phyloP scores from a whole-genome alignment of 805 yeast genomes.

The Ogataea ramenticola region DNA sequence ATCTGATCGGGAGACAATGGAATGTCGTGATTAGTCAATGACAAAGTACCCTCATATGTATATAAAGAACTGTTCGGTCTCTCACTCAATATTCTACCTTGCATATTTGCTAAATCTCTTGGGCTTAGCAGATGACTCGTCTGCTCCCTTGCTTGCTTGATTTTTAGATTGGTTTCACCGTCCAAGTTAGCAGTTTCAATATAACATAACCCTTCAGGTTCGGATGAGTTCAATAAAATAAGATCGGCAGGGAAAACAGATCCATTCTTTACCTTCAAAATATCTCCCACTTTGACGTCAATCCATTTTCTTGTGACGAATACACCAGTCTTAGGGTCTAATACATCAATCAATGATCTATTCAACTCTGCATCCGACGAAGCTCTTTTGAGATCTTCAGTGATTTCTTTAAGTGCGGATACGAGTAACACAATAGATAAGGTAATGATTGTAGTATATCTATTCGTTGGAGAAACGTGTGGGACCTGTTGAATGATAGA shows the following conservation, averaged over 20 bases:
- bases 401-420: slow-evolving; percentile 85
- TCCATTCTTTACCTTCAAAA: slow-evolving; percentile 75
- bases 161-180: slow-evolving; percentile 95
- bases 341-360: slow-evolving; percentile 57
- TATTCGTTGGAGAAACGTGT: slow-evolving; percentile 88
- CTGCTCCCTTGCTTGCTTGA: slow-evolving; percentile 80
- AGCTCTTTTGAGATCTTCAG: slow-evolving; percentile 86
- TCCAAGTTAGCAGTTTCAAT: slow-evolving; percentile 96
- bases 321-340: slow-evolving; percentile 48
- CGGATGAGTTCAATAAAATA: slow-evolving; percentile 79
- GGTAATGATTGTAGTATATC: slow-evolving; percentile 94
- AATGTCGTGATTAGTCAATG: slow-evolving; percentile 47
- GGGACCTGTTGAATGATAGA: slow-evolving; percentile 96
- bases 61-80: slow-evolving; percentile 91
- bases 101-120: slow-evolving; percentile 41
- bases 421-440: slow-evolving; percentile 76
- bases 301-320: slow-evolving; percentile 75
- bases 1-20: slow-evolving; percentile 88
- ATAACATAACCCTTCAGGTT: slow-evolving; percentile 96
- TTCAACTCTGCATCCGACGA: slow-evolving; percentile 86
- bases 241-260: slow-evolving; percentile 94
- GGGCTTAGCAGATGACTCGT: slow-evolving; percentile 71
- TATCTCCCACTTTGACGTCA: slow-evolving; percentile 84
- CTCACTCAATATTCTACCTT: slow-evolving; percentile 69
- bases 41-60: slow-evolving; percentile 87